Conservation (phyloP, 257 asterid genomes). For the Solanum appendiculatum region DNA sequence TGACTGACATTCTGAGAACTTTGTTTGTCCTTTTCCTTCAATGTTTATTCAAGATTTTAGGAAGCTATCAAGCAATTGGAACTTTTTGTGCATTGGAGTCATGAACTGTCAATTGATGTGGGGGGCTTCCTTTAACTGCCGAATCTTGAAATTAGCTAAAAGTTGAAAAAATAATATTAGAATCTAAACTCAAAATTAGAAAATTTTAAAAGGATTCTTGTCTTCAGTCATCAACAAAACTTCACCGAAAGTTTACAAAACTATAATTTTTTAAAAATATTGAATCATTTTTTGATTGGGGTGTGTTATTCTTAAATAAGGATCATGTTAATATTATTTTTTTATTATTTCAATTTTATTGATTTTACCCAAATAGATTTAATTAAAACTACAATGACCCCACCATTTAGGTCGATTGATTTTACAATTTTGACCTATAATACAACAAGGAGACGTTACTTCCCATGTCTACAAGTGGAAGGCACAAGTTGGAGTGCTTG, state of each 20-base stretch:
- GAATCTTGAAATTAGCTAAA: neutral
- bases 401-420: neutral
- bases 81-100: neutral
- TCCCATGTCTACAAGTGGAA: too few relatives aligned
- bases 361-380: too few relatives aligned
- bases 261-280: neutral
- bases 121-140: neutral
- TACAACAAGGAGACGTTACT: too few relatives aligned
- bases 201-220: neutral
- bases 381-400: neutral
- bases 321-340: neutral
- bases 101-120: neutral
- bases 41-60: neutral
- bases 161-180: neutral
- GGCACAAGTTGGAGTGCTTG: too few relatives aligned
- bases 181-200: neutral
- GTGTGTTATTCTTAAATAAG: neutral
- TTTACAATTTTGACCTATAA: neutral
- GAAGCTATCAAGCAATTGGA: neutral
- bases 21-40: neutral
- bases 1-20: neutral
- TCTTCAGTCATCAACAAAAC: neutral
- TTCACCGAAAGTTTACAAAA: neutral
- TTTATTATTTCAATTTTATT: neutral
- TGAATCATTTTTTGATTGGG: rapidly evolving